Evolutionary conservation across 495 filamentous ascomycete species (phyloP).

Genomic region (Sphaerosporella brunnea): DNA sequence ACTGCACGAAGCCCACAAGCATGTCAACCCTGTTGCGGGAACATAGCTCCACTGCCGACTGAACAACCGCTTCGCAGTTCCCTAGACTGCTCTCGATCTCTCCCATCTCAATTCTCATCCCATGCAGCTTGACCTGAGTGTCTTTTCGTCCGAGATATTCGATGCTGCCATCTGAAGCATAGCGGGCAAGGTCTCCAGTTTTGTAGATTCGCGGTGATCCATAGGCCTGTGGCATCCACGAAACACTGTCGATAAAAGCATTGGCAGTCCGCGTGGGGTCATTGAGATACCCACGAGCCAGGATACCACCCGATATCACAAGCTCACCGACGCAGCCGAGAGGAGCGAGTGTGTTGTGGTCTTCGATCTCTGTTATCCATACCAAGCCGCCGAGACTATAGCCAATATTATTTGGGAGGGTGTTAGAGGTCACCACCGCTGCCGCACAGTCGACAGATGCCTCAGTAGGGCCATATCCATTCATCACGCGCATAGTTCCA

Average conservation of each 20-base stretch:
- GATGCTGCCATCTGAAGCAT: slow-evolving; percentile 37
- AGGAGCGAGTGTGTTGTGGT: too few relatives aligned
- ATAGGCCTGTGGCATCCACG: too few relatives aligned
- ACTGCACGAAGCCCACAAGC: too few relatives aligned
- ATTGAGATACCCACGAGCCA: slow-evolving; percentile 27
- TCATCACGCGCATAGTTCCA: background rate
- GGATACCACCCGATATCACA: background rate
- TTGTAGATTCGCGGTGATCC: background rate
- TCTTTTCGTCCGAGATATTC: slow-evolving; percentile 28
- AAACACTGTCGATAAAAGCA: background rate
- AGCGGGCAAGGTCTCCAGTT: slow-evolving; percentile 37
- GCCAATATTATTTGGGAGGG: background rate
- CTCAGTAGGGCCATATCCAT: slow-evolving; percentile 34
- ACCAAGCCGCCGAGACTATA: background rate
- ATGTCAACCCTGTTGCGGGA: too few relatives aligned
- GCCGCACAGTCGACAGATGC: slow-evolving; percentile 20
- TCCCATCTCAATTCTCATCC: slow-evolving; percentile 28
- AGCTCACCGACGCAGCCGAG: background rate
- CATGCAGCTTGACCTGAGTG: slow-evolving; percentile 30
- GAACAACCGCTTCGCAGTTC: too few relatives aligned
- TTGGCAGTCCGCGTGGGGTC: slow-evolving; percentile 18
- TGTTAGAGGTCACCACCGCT: background rate
- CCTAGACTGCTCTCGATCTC: too few relatives aligned
- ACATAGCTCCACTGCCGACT: too few relatives aligned
- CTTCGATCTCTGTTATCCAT: too few relatives aligned